A percentile compares a stretch with the other conserved stretches of the same genome.
Evolutionary conservation across 805 yeast species (phyloP).

Genomic region (Yamadazyma paraphyllophila): DNA sequence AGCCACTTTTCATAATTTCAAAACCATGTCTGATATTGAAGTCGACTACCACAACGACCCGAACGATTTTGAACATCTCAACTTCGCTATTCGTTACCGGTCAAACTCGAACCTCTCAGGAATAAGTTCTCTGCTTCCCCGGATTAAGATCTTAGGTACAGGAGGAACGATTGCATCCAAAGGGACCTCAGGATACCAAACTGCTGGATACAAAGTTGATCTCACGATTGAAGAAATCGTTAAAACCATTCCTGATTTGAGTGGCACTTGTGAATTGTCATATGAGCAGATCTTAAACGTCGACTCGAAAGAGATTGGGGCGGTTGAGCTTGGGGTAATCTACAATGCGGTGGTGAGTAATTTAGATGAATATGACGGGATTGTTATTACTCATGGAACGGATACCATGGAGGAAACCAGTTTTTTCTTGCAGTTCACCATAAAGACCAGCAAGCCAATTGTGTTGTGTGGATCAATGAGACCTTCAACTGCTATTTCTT

Average conservation of each 20-base stretch:
- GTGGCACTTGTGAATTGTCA: conserved; percentile 51
- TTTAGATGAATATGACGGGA: conserved; percentile 49
- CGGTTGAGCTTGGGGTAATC: conserved; percentile 43
- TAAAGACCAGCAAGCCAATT: conserved; percentile 49
- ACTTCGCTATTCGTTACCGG: conserved; percentile 35
- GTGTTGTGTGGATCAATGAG: conserved; percentile 75
- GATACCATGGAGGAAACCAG: conserved; percentile 70
- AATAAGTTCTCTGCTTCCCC: conserved; percentile 21
- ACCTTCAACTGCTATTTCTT: conserved; percentile 66
- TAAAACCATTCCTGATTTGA: conserved; percentile 54
- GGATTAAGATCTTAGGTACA: conserved; percentile 41
- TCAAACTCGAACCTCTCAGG: conserved; percentile 23
- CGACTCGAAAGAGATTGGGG: conserved; percentile 58
- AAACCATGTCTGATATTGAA: conserved; percentile 10
- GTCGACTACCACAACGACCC: conserved; percentile 21
- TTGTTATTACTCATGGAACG: conserved; percentile 71
- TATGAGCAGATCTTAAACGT: conserved; percentile 63
- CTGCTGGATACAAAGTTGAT: conserved; percentile 46
- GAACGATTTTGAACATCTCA: conserved; percentile 28
- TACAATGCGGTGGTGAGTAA: conserved; percentile 46
- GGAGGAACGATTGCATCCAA: conserved; percentile 49
- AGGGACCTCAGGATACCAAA: conserved; percentile 36
- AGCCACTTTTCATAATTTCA: neutral
- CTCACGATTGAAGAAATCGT: conserved; percentile 48
- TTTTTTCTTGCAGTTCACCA: conserved; percentile 54